These are phyloP conservation scores for Phanerodontia chrysosporium DNA, from an alignment of 768 basidiomycete species.

Conservation along the genomic window DNA sequence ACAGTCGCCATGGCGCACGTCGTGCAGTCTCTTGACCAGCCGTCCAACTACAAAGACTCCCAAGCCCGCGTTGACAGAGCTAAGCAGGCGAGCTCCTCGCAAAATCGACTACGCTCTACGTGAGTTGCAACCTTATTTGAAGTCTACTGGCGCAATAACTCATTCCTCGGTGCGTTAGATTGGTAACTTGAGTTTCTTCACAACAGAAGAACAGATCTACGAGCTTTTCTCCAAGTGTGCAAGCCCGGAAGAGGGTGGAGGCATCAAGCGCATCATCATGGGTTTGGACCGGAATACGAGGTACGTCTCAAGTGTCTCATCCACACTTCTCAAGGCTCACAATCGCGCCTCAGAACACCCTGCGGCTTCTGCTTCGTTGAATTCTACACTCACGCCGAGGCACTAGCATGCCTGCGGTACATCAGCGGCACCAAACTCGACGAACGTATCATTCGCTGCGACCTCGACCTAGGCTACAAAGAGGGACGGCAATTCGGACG, in stretches of 20 bases:
- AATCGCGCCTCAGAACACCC: constrained; percentile 57
- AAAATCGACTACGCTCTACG: constrained; percentile 88
- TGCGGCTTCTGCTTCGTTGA: constrained; percentile 96
- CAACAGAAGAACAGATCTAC: constrained; percentile 95
- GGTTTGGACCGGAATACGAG: constrained; percentile 87
- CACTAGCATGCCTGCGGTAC: constrained; percentile 88
- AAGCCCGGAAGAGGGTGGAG: constrained; percentile 80
- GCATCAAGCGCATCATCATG: constrained; percentile 93
- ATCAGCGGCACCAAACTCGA: constrained; percentile 98
- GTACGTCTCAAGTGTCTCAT: constrained; percentile 33
- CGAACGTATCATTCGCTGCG: constrained; percentile 96
- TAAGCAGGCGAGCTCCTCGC: constrained; percentile 74
- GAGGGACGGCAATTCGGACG: constrained; percentile 97
- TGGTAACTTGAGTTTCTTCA: constrained; percentile 91
- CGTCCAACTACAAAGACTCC: constrained; percentile 96
- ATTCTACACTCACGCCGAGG: constrained; percentile 93
- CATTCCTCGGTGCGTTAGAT: constrained; percentile 79
- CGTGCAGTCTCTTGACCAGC: constrained; percentile 81
- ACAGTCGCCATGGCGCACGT: constrained; percentile 72
- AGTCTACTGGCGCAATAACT: background rate
- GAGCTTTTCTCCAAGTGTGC: constrained; percentile 90
- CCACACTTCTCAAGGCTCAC: background rate
- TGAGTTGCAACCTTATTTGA: constrained; percentile 40
- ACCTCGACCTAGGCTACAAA: constrained; percentile 93
- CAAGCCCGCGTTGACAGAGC: constrained; percentile 76